Evolutionary conservation across 2,329 filamentous ascomycete species (phyloP).

Genomic region (Alternaria metachromatica): DNA sequence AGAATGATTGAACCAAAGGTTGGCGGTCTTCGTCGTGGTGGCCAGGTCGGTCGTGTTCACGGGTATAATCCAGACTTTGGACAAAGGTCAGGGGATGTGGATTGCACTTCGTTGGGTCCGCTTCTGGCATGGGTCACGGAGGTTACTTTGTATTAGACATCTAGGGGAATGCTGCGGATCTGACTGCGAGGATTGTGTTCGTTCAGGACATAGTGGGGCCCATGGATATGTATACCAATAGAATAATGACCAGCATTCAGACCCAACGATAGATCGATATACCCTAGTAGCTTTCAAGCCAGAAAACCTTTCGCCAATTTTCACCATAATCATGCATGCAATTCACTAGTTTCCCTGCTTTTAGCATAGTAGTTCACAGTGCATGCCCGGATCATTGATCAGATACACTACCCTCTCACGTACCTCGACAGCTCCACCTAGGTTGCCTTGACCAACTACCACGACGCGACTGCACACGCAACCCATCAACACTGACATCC

Average conservation of each 20-base stretch:
- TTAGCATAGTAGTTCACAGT: background rate
- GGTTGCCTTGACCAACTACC: background rate
- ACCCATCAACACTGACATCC: rapidly evolving
- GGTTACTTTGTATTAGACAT: background rate
- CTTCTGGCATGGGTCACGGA: background rate
- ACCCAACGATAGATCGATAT: background rate
- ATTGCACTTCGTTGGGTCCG: background rate
- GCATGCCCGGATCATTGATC: background rate
- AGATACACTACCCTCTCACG: background rate
- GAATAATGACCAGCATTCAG: background rate
- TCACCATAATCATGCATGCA: background rate
- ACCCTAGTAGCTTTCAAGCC: background rate
- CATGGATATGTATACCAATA: background rate
- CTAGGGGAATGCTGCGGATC: background rate
- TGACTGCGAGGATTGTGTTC: background rate
- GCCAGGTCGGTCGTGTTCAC: background rate
- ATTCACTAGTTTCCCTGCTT: background rate
- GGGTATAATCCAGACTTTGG: background rate
- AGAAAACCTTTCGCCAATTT: background rate
- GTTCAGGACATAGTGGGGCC: background rate
- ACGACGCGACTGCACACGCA: background rate
- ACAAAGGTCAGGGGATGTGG: background rate
- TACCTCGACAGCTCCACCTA: background rate
- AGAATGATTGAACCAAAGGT: background rate
- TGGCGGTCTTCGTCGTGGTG: background rate